A percentile compares a stretch with the other conserved stretches of the same genome.
Conservation (phyloP, 805 yeast species). For the Candida ponderosae region DNA sequence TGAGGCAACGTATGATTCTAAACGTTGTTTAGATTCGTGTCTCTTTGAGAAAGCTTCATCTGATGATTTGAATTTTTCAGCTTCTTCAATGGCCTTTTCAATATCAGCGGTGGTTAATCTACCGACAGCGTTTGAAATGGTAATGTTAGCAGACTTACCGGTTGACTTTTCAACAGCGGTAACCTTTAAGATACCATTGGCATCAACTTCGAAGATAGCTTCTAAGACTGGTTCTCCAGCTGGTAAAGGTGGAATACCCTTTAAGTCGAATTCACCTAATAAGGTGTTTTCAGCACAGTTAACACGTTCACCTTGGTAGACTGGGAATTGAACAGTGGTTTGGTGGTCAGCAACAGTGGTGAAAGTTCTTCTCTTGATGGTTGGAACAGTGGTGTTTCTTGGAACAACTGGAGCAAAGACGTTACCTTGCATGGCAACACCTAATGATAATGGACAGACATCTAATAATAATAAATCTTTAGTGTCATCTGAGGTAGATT, state of each 20-base stretch:
- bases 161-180: constrained; percentile 98
- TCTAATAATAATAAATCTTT: constrained; percentile 93
- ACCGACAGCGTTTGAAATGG: constrained; percentile 98
- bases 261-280: constrained; percentile 97
- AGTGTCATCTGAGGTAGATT: constrained; percentile 82
- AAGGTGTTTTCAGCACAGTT: constrained; percentile 96
- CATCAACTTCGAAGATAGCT: constrained; percentile 98
- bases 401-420: constrained; percentile 98
- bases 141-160: constrained; percentile 96
- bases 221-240: constrained; percentile 99
- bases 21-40: constrained; percentile 98
- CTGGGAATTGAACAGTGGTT: constrained; percentile 98
- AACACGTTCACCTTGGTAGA: constrained; percentile 99
- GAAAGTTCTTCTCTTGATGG: constrained; percentile 98
- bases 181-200: constrained; percentile 99
- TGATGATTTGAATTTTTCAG: constrained; percentile 97
- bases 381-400: constrained; percentile 99
- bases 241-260: constrained; percentile 96
- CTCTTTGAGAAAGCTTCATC: constrained; percentile 99
- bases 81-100: constrained; percentile 97
- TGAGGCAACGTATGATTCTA: constrained; percentile 95
- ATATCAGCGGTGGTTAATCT: constrained; percentile 94
- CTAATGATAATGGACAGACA: constrained; percentile 96
- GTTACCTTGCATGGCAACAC: constrained; percentile 99
- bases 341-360: constrained; percentile 98